Percentiles rank a stretch among this genome's conserved stretches.
These are phyloP conservation scores for Saraca asoca DNA, from an alignment of 331 rosid genomes.

Conservation along the genomic window DNA sequence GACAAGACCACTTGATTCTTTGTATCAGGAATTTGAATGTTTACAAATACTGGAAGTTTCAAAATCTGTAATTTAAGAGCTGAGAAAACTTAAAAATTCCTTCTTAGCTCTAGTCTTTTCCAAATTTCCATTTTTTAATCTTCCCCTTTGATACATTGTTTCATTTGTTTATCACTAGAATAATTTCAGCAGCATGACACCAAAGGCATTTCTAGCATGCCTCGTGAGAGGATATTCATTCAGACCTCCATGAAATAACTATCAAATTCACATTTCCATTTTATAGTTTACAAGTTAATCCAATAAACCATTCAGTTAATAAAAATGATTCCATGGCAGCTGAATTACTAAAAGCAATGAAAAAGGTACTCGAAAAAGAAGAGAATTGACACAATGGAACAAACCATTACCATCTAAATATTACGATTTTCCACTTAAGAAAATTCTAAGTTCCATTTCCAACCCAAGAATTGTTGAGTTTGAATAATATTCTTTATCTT, in stretches of 20 bases:
- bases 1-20: not conserved
- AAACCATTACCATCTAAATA: conserved; percentile 54
- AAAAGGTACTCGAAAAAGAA: not conserved
- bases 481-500: too few relatives aligned
- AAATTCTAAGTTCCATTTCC: too few relatives aligned
- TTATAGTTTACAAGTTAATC: not conserved
- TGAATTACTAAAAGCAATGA: not conserved
- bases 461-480: too few relatives aligned
- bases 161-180: conserved; percentile 14
- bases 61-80: not conserved
- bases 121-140: not conserved
- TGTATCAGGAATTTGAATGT: not conserved
- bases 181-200: not conserved
- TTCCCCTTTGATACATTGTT: not conserved
- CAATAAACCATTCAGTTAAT: too few relatives aligned
- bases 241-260: not conserved
- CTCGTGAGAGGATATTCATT: not conserved
- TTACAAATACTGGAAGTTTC: not conserved
- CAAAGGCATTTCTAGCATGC: not conserved
- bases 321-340: not conserved
- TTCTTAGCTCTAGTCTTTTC: too few relatives aligned
- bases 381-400: not conserved
- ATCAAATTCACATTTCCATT: not conserved
- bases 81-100: too few relatives aligned
- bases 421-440: too few relatives aligned